Conservation (phyloP, 768 basidiomycete genomes). For the Filobasidium wieringae region DNA sequence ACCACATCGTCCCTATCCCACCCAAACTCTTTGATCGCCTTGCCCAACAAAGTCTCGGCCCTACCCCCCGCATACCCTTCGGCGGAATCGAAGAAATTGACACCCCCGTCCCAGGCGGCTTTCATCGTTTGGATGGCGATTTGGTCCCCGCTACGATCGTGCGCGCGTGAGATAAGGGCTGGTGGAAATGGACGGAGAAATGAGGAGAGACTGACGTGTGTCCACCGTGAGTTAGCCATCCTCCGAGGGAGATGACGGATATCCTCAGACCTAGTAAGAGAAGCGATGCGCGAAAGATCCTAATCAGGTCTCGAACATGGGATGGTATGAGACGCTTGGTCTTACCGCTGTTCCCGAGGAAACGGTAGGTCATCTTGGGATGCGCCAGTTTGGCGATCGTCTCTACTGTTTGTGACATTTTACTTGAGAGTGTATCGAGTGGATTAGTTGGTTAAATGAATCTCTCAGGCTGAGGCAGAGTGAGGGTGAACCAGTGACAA, state of each 20-base stretch:
- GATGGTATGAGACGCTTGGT: too few relatives aligned
- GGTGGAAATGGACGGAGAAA: not conserved
- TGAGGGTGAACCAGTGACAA: too few relatives aligned
- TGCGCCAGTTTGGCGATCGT: too few relatives aligned
- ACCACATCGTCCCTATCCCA: slow-evolving; percentile 40
- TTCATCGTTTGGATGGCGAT: not conserved
- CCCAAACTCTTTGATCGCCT: not conserved
- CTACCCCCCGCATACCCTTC: slow-evolving; percentile 47
- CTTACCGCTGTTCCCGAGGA: not conserved
- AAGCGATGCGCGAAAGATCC: too few relatives aligned
- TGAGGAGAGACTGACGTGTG: not conserved
- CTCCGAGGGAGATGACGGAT: slow-evolving; percentile 4
- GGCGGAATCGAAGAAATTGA: slow-evolving; percentile 65
- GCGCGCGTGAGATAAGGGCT: too few relatives aligned
- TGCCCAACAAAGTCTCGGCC: not conserved
- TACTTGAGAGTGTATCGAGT: too few relatives aligned
- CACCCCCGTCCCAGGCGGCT: slow-evolving; percentile 42
- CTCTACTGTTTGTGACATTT: too few relatives aligned
- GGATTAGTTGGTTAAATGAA: too few relatives aligned
- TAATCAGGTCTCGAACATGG: too few relatives aligned
- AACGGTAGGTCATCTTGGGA: not conserved
- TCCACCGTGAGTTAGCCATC: slow-evolving; percentile 26
- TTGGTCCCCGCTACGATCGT: not conserved
- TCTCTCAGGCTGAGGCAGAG: too few relatives aligned
- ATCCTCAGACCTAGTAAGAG: not conserved